Percentiles rank a stretch among this genome's conserved stretches.
Conservation (phyloP, 306 rosid species). For the Cucurbita moschata region DNA sequence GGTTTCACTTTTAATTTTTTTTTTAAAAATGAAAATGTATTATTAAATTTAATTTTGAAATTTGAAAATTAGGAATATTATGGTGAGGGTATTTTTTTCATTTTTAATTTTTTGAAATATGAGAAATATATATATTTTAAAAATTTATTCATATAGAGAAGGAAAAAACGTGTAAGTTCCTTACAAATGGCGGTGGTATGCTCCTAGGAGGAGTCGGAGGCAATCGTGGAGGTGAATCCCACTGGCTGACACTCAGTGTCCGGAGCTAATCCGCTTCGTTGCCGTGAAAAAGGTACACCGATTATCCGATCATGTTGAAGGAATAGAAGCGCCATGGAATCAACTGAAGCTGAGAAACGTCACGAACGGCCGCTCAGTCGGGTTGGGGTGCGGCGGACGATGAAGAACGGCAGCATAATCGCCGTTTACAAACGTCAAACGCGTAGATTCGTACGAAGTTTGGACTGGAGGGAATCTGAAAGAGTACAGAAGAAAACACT, state of each 20-base stretch:
- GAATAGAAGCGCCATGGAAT: slow-evolving; percentile 12
- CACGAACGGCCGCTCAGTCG: background rate
- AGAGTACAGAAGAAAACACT: slow-evolving; percentile 6
- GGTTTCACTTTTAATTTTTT: too few relatives aligned
- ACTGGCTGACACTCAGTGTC: background rate
- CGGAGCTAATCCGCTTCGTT: background rate
- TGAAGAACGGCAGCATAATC: slow-evolving; percentile 3
- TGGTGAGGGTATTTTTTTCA: too few relatives aligned
- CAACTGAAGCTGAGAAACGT: background rate
- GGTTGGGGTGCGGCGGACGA: background rate
- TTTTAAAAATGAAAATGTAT: too few relatives aligned
- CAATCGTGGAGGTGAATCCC: background rate
- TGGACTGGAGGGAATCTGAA: slow-evolving; percentile 6
- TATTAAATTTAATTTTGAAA: too few relatives aligned
- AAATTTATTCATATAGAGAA: too few relatives aligned
- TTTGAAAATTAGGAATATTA: too few relatives aligned
- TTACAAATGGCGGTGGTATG: too few relatives aligned
- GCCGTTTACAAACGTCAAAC: background rate
- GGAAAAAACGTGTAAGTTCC: too few relatives aligned
- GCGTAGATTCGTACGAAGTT: background rate
- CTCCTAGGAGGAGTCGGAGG: background rate
- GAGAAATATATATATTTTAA: too few relatives aligned
- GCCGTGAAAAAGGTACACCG: background rate
- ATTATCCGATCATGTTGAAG: slow-evolving; percentile 6
- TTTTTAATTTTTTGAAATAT: too few relatives aligned